Evolutionary conservation across 257 asterid species (phyloP), one percentile per base, ranked within the genome.

Genomic region (Nemophila menziesii): DNA sequence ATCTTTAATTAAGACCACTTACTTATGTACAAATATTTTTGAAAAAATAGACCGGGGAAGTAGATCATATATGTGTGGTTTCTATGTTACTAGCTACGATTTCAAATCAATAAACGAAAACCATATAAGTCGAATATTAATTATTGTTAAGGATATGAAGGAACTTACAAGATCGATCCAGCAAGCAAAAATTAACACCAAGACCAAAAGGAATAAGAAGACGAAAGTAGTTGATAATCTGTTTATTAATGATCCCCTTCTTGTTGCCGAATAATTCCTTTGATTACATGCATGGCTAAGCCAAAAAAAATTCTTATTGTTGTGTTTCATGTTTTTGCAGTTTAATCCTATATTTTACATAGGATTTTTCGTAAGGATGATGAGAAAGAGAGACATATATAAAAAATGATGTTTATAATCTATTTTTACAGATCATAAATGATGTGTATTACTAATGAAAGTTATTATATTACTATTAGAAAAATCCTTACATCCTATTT

Each of bases 151-250:
- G 18, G 43, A 23, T 16, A 8, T 2, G n/a, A 9, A 16, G 15
- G 8, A 24, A 56, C 69, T 57, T 33, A 53, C 71, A 15, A 54
- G 51, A 22, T 53, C 61, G 16, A 53, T 21, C 62, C 62, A 39
- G 39, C 58, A 37, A 2, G 8, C 11, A 6, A 17, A 44, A 16
- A 37, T 37, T 5, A 49, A 53, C 3, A 33, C 27, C 1, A 44
- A 44, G 17, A 48, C 16, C 1, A 44, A 27, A 11, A 58, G 0
- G 46, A 50, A 3, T 44, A 39, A 36, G 36, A 44, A 21, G 44
- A 46, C 19, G 33, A 60, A 2, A 39, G 39, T 12, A 20, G 55
- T 36, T 23, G 22, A n/a, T n/a, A n/a, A n/a, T n/a, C n/a, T 51
- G 20, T 15, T 38, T 24, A 24, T 57, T 16, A 54, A 19, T 17